These are phyloP conservation scores for Ramaria sp. DNA, from an alignment of 768 basidiomycete species.

Conservation along the genomic window DNA sequence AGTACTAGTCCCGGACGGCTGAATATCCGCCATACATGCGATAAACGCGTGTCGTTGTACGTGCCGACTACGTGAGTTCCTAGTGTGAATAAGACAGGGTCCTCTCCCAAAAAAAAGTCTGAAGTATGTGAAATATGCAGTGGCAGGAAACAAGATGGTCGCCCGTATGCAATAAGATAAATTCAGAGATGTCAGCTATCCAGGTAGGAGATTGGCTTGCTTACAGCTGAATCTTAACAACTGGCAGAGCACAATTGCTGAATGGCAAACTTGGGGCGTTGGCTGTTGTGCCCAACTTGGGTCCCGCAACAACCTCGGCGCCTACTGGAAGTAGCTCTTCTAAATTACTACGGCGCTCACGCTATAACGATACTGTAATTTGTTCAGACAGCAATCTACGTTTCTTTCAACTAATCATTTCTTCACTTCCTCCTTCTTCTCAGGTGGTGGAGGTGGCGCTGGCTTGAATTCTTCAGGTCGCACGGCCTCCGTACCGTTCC, in stretches of 20 bases:
- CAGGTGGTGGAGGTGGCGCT: constrained; percentile 62
- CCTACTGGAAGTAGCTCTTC: background rate
- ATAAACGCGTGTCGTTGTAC: background rate
- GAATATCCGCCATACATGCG: constrained; percentile 8
- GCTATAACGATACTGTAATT: background rate
- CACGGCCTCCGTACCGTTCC: constrained; percentile 44
- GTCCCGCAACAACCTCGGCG: background rate
- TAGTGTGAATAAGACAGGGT: background rate
- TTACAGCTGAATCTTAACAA: background rate
- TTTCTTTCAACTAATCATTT: background rate
- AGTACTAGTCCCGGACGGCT: constrained; percentile 7
- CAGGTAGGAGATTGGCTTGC: background rate
- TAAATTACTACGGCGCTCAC: background rate
- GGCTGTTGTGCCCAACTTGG: background rate
- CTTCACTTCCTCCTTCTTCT: constrained; percentile 27
- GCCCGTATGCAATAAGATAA: background rate
- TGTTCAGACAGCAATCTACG: background rate
- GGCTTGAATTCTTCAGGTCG: constrained; percentile 68
- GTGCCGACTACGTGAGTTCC: background rate
- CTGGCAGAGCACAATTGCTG: background rate
- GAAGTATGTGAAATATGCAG: background rate
- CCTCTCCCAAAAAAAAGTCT: background rate
- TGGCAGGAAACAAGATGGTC: background rate
- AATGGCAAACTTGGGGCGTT: background rate
- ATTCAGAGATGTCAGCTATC: background rate